Base-by-base conservation (phyloP, 257 asterid genomes). In the Vinca minor region DNA sequence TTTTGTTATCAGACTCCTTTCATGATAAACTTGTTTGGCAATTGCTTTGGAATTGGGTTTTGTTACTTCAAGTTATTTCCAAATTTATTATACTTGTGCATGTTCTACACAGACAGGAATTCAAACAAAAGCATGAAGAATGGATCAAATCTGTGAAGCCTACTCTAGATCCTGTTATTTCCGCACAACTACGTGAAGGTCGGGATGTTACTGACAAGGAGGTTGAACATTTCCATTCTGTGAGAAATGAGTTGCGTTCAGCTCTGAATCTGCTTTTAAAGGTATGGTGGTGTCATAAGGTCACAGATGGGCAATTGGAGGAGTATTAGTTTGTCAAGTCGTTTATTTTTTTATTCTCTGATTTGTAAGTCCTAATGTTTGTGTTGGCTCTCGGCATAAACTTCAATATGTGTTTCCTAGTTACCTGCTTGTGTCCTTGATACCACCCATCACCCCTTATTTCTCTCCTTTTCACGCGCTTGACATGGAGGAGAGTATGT, bases 61-160 rank as follows among this genome's bases (percentile, higher is more conserved):
- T 35, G 46, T 64, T 21, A 29, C 53, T 44, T 2, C 12, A 39
- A 8, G 45, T 42, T 42, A 42, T 42, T 21, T 57, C 21, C 14
- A 47, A 15, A 42, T 58, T 45, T 52, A 46, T 54, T 32, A 39
- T 23, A 23, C 13, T 34, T n/a, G 8, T 63, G 55, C 70, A 56
- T 34, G 38, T 25, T 66, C 70, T 70, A 20, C 59, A 36, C 84
- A 93, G 99, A 70, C 81, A 84, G 29, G 97, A 93, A 71, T 93
- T 93, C 86, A 82, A 80, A 47, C 82, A 78, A 76, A 78, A 80
- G 74, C 96, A 93, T 67, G 58, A 64, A 31, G 96, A 87, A 65
- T 93, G 99, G 99, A 82, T 93, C 36, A 59, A 84, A 69, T 66
- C 85, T 1, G 88, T 60, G 66, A 93, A 82, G 69, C 96, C 96